Percentiles rank a stretch among this genome's conserved stretches.
Conservation (phyloP, 805 yeast species). For the Yarrowia sp. region DNA sequence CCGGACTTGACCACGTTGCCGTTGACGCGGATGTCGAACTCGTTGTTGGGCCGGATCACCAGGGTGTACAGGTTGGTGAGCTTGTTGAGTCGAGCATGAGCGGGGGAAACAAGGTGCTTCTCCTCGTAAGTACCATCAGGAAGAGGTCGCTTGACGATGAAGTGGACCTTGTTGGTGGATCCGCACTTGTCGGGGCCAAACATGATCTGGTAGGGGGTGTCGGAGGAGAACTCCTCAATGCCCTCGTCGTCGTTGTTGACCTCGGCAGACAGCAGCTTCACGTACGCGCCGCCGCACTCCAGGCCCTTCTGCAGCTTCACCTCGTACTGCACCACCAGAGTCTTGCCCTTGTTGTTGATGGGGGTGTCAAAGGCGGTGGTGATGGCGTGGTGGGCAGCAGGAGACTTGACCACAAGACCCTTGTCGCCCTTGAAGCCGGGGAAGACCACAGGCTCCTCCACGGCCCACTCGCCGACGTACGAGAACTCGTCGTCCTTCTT, state of each 20-base stretch:
- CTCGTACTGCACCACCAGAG: constrained; percentile 85
- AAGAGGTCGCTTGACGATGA: constrained; percentile 62
- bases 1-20: constrained; percentile 75
- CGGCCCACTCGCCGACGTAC: constrained; percentile 72
- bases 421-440: constrained; percentile 65
- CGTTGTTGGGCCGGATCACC: constrained; percentile 60
- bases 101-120: constrained; percentile 65
- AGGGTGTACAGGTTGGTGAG: constrained; percentile 70
- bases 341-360: constrained; percentile 58
- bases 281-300: constrained; percentile 85
- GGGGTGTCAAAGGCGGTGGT: constrained; percentile 57
- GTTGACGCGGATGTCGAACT: constrained; percentile 76
- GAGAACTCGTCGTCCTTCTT: constrained; percentile 49
- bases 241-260: constrained; percentile 36
- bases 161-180: constrained; percentile 70
- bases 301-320: constrained; percentile 77
- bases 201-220: constrained; percentile 79
- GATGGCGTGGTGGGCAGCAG: constrained; percentile 82
- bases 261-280: constrained; percentile 61
- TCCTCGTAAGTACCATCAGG: constrained; percentile 61
- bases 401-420: constrained; percentile 72
- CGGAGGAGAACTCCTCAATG: constrained; percentile 54
- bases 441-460: constrained; percentile 59
- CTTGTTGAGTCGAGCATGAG: constrained; percentile 58
- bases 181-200: constrained; percentile 96